Conservation (phyloP, 345 rosid species). For the rapeseed (Brassica napus) region Da-Ae NC_063442.1:43011501-43012000, state of each 20-base stretch:
- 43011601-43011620: slow-evolving; percentile 75
- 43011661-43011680: slow-evolving; percentile 69
- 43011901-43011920: slow-evolving; percentile 98
- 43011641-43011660: slow-evolving; percentile 58
- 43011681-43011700: slow-evolving; percentile 86
- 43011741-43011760: slow-evolving; percentile 92
- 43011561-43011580: slow-evolving; percentile 82
- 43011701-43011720: slow-evolving; percentile 83
- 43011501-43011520: slow-evolving; percentile 28
- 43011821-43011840: slow-evolving; percentile 61
- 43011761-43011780: slow-evolving; percentile 85
- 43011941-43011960: slow-evolving; percentile 57
- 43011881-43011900: slow-evolving; percentile 87
- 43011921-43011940: slow-evolving; percentile 76
- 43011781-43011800: slow-evolving; percentile 92
- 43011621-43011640: slow-evolving; percentile 54
- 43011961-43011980: slow-evolving; percentile 88
- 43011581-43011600: slow-evolving; percentile 63
- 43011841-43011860: slow-evolving; percentile 81
- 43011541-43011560: slow-evolving; percentile 55
- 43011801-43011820: slow-evolving; percentile 89
- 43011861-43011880: slow-evolving; percentile 97
- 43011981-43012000: slow-evolving; percentile 91
- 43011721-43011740: slow-evolving; percentile 97
- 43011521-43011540: too few species aligned